phyloP scores from a whole-genome alignment of 139 green algal genomes.

The Tetraselmis chui region DNA sequence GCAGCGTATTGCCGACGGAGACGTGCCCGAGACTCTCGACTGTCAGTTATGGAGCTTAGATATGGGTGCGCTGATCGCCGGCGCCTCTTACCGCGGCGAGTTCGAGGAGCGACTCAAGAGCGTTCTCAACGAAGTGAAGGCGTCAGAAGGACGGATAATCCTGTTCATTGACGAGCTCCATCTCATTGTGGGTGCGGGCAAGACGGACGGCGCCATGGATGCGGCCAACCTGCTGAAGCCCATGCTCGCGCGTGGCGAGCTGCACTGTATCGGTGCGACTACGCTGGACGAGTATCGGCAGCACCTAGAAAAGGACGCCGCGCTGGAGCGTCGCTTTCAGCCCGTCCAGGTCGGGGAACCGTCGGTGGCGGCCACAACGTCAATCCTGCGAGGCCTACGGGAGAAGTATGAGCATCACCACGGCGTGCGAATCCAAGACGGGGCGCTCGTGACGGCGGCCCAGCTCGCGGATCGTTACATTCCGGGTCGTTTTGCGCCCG shows the following conservation, averaged over 20 bases:
- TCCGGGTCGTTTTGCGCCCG: constrained; percentile 36
- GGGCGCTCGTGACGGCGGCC: constrained; percentile 61
- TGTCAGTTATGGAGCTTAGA: constrained; percentile 76
- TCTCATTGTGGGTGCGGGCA: constrained; percentile 56
- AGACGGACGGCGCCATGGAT: constrained; percentile 79
- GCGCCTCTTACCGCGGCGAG: constrained; percentile 84
- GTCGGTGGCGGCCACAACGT: constrained; percentile 77
- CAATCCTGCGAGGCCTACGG: constrained; percentile 87
- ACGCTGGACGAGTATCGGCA: constrained; percentile 86
- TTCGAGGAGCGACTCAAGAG: constrained; percentile 93
- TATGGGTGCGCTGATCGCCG: constrained; percentile 85
- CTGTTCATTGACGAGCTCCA: constrained; percentile 97
- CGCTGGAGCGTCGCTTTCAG: constrained; percentile 87
- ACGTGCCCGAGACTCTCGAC: constrained; percentile 70
- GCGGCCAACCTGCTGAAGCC: constrained; percentile 95
- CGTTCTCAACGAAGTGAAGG: constrained; percentile 69
- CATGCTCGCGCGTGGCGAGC: constrained; percentile 88
- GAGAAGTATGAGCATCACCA: constrained; percentile 78
- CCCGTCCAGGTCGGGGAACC: constrained; percentile 81
- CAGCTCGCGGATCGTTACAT: constrained; percentile 70
- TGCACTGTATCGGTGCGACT: constrained; percentile 90
- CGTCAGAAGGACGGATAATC: constrained; percentile 59
- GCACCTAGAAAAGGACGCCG: constrained; percentile 92
- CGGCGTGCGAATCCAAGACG: constrained; percentile 69
- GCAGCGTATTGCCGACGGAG: constrained; percentile 69